Evolutionary conservation across 805 yeast species (phyloP).

Genomic region (Candida insectalens): DNA sequence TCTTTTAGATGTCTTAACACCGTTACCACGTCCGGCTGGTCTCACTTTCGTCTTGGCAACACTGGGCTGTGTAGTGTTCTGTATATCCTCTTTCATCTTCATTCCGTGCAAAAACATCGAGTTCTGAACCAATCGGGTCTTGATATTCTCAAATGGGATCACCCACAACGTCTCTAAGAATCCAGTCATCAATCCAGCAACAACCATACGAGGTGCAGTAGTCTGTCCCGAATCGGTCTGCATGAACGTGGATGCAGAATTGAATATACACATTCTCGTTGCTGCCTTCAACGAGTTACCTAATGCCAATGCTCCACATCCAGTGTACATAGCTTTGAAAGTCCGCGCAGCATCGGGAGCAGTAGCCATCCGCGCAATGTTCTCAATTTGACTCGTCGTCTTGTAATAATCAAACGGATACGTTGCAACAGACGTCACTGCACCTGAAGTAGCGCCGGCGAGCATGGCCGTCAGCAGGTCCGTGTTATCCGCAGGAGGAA

Average conservation of each 20-base stretch:
- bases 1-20: constrained; percentile 4
- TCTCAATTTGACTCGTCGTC: constrained; percentile 52
- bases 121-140: constrained; percentile 72
- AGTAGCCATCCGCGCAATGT: constrained; percentile 22
- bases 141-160: constrained; percentile 85
- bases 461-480: constrained; percentile 48
- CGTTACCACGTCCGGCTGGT: not conserved
- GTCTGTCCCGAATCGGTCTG: constrained; percentile 49
- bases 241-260: constrained; percentile 63
- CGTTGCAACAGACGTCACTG: constrained; percentile 50
- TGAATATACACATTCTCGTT: constrained; percentile 66
- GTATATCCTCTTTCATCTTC: constrained; percentile 2
- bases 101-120: constrained; percentile 28
- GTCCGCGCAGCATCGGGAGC: constrained; percentile 16
- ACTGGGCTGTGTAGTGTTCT: not conserved
- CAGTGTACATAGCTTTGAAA: constrained; percentile 32
- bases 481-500: constrained; percentile 20
- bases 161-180: constrained; percentile 71
- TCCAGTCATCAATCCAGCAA: constrained; percentile 82
- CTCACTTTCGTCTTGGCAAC: not conserved
- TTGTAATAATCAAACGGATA: constrained; percentile 68
- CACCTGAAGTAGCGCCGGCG: constrained; percentile 54
- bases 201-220: constrained; percentile 70
- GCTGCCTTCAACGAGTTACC: constrained; percentile 71
- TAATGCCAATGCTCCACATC: constrained; percentile 65